Evolutionary conservation across 345 rosid genomes (phyloP).

Genomic region (Erodium maritimum): DNA sequence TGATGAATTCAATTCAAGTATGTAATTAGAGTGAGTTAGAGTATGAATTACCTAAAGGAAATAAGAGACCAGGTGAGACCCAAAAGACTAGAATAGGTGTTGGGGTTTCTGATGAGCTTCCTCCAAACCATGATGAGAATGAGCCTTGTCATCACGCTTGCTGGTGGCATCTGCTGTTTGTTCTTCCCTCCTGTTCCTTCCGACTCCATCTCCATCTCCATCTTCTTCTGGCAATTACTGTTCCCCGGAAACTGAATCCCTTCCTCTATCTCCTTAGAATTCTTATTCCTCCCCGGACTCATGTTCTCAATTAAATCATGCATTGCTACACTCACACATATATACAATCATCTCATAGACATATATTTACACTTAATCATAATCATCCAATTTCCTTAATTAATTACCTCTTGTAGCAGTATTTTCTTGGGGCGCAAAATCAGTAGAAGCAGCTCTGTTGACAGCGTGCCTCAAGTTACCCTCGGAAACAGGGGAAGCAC

Average conservation of each 20-base stretch:
- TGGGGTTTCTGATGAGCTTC: slow-evolving; percentile 65
- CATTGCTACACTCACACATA: slow-evolving; percentile 20
- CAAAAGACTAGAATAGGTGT: slow-evolving; percentile 57
- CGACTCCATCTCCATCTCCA: slow-evolving; percentile 24
- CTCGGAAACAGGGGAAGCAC: slow-evolving; percentile 69
- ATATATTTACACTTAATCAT: too few species aligned
- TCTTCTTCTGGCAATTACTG: slow-evolving; percentile 24
- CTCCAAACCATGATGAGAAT: slow-evolving; percentile 72
- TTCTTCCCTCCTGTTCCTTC: slow-evolving; percentile 28
- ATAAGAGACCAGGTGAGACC: slow-evolving; percentile 65
- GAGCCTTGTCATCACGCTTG: slow-evolving; percentile 61
- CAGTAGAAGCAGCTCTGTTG: slow-evolving; percentile 36
- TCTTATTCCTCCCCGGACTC: slow-evolving; percentile 35
- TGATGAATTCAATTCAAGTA: background rate
- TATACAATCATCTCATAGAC: background rate
- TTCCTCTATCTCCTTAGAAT: slow-evolving; percentile 30
- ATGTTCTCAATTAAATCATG: slow-evolving; percentile 49
- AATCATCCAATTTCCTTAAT: background rate
- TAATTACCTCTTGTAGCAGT: slow-evolving; percentile 47
- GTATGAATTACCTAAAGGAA: slow-evolving; percentile 41
- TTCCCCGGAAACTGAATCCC: slow-evolving; percentile 28
- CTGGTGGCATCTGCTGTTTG: slow-evolving; percentile 61
- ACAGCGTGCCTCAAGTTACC: slow-evolving; percentile 43
- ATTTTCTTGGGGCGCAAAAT: slow-evolving; percentile 27
- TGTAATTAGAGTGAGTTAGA: too few species aligned